phyloP scores from a whole-genome alignment of 2,329 filamentous ascomycete genomes.

The Cylindrodendrum hubeiense region DNA sequence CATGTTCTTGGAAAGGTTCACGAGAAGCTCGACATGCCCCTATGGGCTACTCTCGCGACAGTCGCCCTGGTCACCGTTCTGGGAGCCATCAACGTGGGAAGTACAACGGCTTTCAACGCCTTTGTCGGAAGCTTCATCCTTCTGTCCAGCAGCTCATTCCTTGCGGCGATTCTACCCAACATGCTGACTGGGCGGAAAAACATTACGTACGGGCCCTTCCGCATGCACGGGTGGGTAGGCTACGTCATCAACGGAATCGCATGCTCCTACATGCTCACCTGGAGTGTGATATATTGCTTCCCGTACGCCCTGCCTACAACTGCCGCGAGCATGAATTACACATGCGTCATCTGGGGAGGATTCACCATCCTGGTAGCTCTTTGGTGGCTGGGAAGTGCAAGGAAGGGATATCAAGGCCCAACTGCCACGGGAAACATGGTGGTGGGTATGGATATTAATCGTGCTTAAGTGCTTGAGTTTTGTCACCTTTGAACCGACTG shows the following conservation, averaged over 20 bases:
- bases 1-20: constrained; percentile 46
- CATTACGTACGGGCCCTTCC: constrained; percentile 67
- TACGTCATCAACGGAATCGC: constrained; percentile 65
- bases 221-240: constrained; percentile 61
- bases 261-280: constrained; percentile 69
- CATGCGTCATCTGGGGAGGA: constrained; percentile 57
- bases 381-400: constrained; percentile 56
- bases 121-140: constrained; percentile 67
- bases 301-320: constrained; percentile 60
- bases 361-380: constrained; percentile 53
- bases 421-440: constrained; percentile 38
- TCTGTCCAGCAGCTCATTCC: constrained; percentile 58
- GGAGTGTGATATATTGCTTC: constrained; percentile 75
- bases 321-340: constrained; percentile 66
- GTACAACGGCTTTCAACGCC: constrained; percentile 74
- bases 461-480: constrained; percentile 25
- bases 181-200: constrained; percentile 56
- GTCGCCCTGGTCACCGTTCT: constrained; percentile 62
- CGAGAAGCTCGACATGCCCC: constrained; percentile 48
- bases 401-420: constrained; percentile 42
- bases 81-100: constrained; percentile 75
- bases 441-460: constrained; percentile 31
- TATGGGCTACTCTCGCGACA: constrained; percentile 63
- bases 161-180: constrained; percentile 72
- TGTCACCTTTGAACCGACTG: neutral